These are phyloP conservation scores for Aleurites moluccanus DNA, from an alignment of 441 rosid species.

Conservation along the genomic window DNA sequence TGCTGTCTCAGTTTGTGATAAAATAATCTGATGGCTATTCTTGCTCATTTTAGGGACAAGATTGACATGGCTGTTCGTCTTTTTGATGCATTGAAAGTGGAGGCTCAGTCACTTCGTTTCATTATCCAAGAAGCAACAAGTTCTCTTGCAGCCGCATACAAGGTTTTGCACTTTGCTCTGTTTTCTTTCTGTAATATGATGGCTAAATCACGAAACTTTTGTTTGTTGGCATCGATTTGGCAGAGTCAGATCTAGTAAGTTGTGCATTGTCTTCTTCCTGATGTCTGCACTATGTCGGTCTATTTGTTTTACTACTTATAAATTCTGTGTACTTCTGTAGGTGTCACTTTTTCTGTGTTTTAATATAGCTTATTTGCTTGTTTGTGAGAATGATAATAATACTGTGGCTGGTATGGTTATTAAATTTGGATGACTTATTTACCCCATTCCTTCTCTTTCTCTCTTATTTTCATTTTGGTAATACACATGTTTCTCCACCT, in stretches of 20 bases:
- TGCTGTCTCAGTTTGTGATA: conserved; percentile 22
- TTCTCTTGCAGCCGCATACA: conserved; percentile 86
- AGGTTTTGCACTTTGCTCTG: conserved; percentile 45
- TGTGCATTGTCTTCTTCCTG: background rate
- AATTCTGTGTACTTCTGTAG: background rate
- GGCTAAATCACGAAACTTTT: background rate
- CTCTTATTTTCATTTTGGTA: background rate
- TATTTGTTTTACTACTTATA: background rate
- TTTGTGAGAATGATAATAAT: background rate
- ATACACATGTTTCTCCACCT: background rate
- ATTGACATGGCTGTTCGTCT: conserved; percentile 91
- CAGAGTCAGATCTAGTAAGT: background rate
- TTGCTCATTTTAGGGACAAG: conserved; percentile 63
- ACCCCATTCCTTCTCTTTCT: background rate
- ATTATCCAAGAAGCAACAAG: conserved; percentile 81
- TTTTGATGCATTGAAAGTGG: conserved; percentile 83
- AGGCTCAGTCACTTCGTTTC: conserved; percentile 69
- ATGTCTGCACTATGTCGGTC: background rate
- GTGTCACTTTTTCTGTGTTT: background rate
- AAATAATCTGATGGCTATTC: conserved; percentile 21
- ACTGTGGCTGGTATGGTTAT: background rate
- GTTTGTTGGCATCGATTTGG: background rate
- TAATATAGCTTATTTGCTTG: background rate
- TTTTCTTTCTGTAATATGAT: background rate
- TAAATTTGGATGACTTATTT: background rate